A percentile compares a stretch with the other conserved stretches of the same genome.
These are phyloP conservation scores for Ambrosiella xylebori DNA, from an alignment of 2,329 filamentous ascomycete species.

Conservation along the genomic window DNA sequence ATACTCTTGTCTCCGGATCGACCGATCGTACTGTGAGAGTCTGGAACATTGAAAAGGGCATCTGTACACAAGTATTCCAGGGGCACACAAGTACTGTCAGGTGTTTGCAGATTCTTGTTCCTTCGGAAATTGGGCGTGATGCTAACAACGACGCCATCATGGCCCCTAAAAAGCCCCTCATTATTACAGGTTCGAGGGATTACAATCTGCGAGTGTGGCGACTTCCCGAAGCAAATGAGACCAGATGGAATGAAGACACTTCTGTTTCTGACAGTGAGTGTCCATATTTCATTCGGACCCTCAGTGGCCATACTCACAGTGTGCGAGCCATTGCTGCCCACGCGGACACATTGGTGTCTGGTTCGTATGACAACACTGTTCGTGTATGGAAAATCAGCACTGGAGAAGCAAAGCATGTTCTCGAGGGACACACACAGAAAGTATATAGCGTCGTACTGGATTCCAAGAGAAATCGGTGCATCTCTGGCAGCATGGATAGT, in stretches of 20 bases:
- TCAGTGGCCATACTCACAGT: conserved; percentile 78
- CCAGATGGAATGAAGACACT: conserved; percentile 55
- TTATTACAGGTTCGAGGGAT: conserved; percentile 93
- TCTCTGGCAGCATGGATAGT: conserved; percentile 97
- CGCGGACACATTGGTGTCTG: conserved; percentile 88
- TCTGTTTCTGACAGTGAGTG: conserved; percentile 55
- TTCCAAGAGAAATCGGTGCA: conserved; percentile 79
- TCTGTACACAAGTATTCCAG: conserved; percentile 89
- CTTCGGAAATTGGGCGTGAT: conserved; percentile 56
- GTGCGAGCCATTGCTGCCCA: conserved; percentile 91
- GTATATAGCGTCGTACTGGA: conserved; percentile 96
- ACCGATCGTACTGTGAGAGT: conserved; percentile 97
- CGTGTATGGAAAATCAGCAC: conserved; percentile 96
- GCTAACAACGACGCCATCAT: conserved; percentile 59
- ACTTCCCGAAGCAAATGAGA: conserved; percentile 63
- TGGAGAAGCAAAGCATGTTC: conserved; percentile 66
- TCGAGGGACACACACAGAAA: conserved; percentile 78
- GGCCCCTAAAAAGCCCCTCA: conserved; percentile 86
- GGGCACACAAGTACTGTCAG: conserved; percentile 95
- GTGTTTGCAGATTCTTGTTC: conserved; percentile 86
- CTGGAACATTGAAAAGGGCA: conserved; percentile 89
- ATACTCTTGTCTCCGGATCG: conserved; percentile 85
- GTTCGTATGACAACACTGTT: conserved; percentile 90
- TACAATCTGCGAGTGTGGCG: conserved; percentile 91
- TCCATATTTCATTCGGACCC: conserved; percentile 79